Percentiles rank a stretch among this genome's conserved stretches.
Conservation (phyloP, 805 yeast genomes). For the Pichia californica region DNA sequence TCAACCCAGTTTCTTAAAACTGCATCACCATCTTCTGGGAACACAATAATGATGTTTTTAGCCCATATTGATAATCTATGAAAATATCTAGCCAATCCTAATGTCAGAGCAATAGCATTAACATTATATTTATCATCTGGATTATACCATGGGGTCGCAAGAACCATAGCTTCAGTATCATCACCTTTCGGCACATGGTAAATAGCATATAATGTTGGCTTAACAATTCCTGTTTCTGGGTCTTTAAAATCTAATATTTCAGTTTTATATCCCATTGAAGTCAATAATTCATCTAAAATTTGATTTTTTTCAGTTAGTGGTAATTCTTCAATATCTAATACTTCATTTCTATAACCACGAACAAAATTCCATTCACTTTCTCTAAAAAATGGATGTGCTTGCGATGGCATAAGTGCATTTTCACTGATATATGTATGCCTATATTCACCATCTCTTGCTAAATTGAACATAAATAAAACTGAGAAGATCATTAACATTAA, state of each 20-base stretch:
- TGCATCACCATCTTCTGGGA: conserved; percentile 63
- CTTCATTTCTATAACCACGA: conserved; percentile 72
- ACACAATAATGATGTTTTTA: conserved; percentile 81
- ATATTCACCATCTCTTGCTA: conserved; percentile 79
- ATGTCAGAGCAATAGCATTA: conserved; percentile 72
- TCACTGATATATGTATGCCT: conserved; percentile 85
- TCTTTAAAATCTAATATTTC: conserved; percentile 30
- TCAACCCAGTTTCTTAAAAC: conserved; percentile 86
- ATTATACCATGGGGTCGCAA: conserved; percentile 83
- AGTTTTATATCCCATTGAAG: conserved; percentile 67
- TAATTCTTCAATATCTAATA: conserved; percentile 33
- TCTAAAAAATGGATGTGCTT: conserved; percentile 84
- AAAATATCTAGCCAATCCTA: conserved; percentile 75
- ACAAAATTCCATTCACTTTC: conserved; percentile 92
- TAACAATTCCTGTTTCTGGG: conserved; percentile 16
- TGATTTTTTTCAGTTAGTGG: conserved; percentile 35
- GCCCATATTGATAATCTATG: conserved; percentile 91
- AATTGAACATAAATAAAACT: conserved; percentile 48
- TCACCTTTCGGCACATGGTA: conserved; percentile 94
- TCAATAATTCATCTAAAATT: conserved; percentile 51
- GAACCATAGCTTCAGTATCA: conserved; percentile 89
- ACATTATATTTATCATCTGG: conserved; percentile 58
- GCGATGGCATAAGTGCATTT: conserved; percentile 95
- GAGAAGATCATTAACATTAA: conserved; percentile 40
- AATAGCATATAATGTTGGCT: conserved; percentile 55